These are phyloP conservation scores for Echites panduratus DNA, from an alignment of 257 asterid genomes.

Conservation along the genomic window DNA sequence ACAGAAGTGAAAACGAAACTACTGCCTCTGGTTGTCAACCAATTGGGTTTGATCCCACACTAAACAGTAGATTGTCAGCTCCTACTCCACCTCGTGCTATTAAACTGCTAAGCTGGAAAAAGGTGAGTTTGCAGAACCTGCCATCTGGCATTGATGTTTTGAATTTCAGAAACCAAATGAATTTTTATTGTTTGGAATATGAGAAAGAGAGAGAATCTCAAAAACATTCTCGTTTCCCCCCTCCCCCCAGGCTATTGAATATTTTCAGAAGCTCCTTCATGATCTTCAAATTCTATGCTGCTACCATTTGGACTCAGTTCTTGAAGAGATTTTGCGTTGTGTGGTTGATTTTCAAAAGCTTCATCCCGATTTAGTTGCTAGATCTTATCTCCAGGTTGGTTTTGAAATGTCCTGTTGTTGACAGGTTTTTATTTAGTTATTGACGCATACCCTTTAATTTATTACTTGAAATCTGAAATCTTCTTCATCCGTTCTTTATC, in stretches of 20 bases:
- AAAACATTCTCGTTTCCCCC: slow-evolving; percentile 17
- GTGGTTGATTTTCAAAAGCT: slow-evolving; percentile 76
- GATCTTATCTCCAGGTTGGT: slow-evolving; percentile 86
- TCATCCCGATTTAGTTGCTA: slow-evolving; percentile 85
- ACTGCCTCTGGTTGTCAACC: slow-evolving; percentile 95
- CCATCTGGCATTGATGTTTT: background rate
- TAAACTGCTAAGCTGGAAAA: slow-evolving; percentile 78
- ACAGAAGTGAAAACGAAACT: slow-evolving; percentile 49
- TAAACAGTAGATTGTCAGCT: slow-evolving; percentile 90
- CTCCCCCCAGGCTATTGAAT: slow-evolving; percentile 67
- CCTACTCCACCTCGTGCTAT: slow-evolving; percentile 97
- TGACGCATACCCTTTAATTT: background rate
- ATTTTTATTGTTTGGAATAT: background rate
- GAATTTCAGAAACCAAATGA: background rate
- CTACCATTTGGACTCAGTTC: slow-evolving; percentile 59
- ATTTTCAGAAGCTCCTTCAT: slow-evolving; percentile 94
- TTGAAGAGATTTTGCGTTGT: slow-evolving; percentile 69
- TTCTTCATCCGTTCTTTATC: background rate
- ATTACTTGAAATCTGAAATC: background rate
- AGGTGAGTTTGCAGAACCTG: slow-evolving; percentile 42
- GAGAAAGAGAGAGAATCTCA: background rate
- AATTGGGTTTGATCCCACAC: slow-evolving; percentile 85
- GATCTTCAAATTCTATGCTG: slow-evolving; percentile 79
- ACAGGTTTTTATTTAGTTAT: background rate
- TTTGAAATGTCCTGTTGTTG: background rate